phyloP scores from a whole-genome alignment of 495 filamentous ascomycete species.

The Clavariopsis aquatica region DNA sequence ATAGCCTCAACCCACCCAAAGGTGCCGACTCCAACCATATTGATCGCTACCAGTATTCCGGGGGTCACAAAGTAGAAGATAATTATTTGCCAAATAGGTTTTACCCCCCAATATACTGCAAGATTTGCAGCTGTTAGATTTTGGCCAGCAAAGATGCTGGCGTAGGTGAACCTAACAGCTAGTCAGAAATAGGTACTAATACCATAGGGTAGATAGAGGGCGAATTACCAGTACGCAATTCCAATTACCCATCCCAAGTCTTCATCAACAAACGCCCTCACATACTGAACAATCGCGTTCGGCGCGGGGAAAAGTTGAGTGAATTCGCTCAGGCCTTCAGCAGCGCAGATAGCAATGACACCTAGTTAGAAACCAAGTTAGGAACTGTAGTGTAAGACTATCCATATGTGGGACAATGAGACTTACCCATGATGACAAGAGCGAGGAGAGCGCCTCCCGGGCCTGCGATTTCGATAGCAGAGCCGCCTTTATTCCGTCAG shows the following conservation, averaged over 20 bases:
- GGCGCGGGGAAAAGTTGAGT: slow-evolving; percentile 43
- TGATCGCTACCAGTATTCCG: slow-evolving; percentile 13
- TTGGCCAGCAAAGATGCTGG: slow-evolving; percentile 6
- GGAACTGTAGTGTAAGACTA: too few species aligned
- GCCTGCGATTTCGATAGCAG: slow-evolving; percentile 43
- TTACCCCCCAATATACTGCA: slow-evolving; percentile 11
- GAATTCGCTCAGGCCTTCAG: slow-evolving; percentile 46
- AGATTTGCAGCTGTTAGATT: slow-evolving; percentile 16
- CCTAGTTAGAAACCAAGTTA: neutral
- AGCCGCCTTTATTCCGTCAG: neutral
- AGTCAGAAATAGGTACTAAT: neutral
- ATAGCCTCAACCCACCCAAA: slow-evolving; percentile 49
- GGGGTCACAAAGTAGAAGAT: slow-evolving; percentile 13
- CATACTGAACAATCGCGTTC: slow-evolving; percentile 45
- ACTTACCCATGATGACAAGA: slow-evolving; percentile 37
- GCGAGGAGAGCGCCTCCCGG: slow-evolving; percentile 42
- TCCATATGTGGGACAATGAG: neutral
- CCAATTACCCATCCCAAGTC: slow-evolving; percentile 44
- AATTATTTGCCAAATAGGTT: slow-evolving; percentile 9
- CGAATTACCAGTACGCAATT: slow-evolving; percentile 34
- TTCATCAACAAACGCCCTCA: slow-evolving; percentile 43
- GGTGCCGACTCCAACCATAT: slow-evolving; percentile 7
- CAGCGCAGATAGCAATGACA: slow-evolving; percentile 41
- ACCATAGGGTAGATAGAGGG: neutral
- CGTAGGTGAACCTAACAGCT: slow-evolving; percentile 18